Conservation (phyloP, 768 basidiomycete genomes). For the Boletus tomentosulus region DNA sequence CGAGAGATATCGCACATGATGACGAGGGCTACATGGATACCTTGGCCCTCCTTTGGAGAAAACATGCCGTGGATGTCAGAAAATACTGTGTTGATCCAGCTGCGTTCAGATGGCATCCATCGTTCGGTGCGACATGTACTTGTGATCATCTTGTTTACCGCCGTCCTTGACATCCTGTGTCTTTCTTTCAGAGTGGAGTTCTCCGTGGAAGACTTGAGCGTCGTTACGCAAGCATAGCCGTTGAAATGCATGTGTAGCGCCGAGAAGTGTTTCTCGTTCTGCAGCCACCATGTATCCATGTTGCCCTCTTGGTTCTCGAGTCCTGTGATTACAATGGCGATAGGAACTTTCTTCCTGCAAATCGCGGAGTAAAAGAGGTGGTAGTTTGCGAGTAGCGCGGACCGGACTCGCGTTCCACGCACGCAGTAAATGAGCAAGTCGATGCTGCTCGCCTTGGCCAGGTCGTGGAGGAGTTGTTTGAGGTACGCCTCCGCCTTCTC, state of each 20-base stretch:
- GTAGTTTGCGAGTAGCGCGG: conserved; percentile 33
- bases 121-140: conserved; percentile 14
- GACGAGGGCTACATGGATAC: conserved; percentile 10
- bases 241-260: conserved; percentile 31
- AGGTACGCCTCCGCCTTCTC: conserved; percentile 27
- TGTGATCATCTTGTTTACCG: conserved; percentile 19
- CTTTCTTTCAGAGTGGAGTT: conserved; percentile 12
- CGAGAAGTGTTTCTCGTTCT: conserved; percentile 26
- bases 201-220: conserved; percentile 14
- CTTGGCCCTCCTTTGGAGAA: conserved; percentile 4
- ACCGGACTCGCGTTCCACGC: conserved; percentile 18
- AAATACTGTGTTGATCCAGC: conserved; percentile 19
- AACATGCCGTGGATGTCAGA: conserved; percentile 19
- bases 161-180: conserved; percentile 18
- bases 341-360: conserved; percentile 37
- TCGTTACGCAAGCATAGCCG: conserved; percentile 38
- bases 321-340: conserved; percentile 36
- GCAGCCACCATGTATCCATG: conserved; percentile 32
- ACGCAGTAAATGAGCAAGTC: conserved; percentile 30
- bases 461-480: conserved; percentile 21
- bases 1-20: conserved; percentile 23
- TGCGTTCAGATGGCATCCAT: conserved; percentile 26
- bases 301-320: conserved; percentile 31
- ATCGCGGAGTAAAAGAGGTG: conserved; percentile 36
- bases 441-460: conserved; percentile 10